Base-by-base conservation (phyloP, 441 rosid species). In the Mallotus repandus region DNA sequence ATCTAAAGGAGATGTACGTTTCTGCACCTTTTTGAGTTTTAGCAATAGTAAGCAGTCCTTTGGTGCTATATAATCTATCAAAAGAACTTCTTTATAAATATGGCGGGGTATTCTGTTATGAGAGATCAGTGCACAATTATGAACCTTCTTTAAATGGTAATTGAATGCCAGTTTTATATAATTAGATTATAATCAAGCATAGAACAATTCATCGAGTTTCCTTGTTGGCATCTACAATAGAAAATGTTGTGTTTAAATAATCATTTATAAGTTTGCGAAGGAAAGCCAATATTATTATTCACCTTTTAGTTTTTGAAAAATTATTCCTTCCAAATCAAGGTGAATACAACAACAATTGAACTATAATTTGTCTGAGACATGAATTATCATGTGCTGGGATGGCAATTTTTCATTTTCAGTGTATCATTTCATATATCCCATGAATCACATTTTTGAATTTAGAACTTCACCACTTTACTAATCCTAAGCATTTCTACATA, bases 1-100 rank as follows among this genome's bases (percentile, higher is more conserved):
- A 79, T 82, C 87, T 96, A 61, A 88, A 79, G 72, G 97, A 88
- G 79, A 82, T 96, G 99, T 96, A 91, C 73, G 88, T 68, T 68
- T 79, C 62, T 63, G 53, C 59, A 55, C 32, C 60, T 52, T 71
- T 67, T 72, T 63, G 48, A 66, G 50, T 67, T 72, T 72, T 63
- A 22, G 61, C 69, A 50, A 55, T 69, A 10, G 4, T 19, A 22
- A 58, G 32, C 32, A 58, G 9, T 22, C 32, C 22, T 58, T 21
- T 11, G 62, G 35, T 21, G 35, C 48, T 56, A 15, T 55, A 12
- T 55, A 62, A 43, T 43, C 41, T 63, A 12, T 29, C 35, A 29
- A 12, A 59, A 5, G 38, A 11, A 15, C 4, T 11, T 9, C 53
- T 13, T 25, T 0, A 25, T 25, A 25, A 25, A 25, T 25, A 25